A percentile compares a stretch with the other conserved stretches of the same genome.
These are phyloP conservation scores for Russula vinacea DNA, from an alignment of 768 basidiomycete genomes.

Conservation along the genomic window DNA sequence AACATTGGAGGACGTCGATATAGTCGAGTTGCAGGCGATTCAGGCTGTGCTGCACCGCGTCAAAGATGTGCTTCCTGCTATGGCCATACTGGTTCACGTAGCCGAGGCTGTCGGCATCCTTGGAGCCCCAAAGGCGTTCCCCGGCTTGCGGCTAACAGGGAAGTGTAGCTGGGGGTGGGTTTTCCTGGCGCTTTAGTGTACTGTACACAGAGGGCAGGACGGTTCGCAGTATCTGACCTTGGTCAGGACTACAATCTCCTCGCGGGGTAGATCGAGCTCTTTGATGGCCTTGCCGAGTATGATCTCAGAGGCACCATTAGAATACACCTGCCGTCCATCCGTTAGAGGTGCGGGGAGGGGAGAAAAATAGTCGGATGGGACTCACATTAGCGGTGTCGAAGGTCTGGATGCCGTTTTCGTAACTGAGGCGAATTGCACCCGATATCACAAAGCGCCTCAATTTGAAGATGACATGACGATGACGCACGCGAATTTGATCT, in stretches of 20 bases:
- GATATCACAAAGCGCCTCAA: background rate
- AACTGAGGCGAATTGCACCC: constrained; percentile 32
- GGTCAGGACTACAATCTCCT: constrained; percentile 51
- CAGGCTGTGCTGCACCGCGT: constrained; percentile 53
- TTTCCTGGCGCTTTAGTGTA: background rate
- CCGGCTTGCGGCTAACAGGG: background rate
- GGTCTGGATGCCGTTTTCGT: constrained; percentile 43
- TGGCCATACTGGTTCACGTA: constrained; percentile 41
- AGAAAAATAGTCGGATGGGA: background rate
- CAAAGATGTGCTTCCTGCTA: constrained; percentile 56
- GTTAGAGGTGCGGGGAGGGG: background rate
- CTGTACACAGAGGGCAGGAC: background rate
- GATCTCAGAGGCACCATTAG: constrained; percentile 43
- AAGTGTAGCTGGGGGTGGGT: constrained; percentile 11
- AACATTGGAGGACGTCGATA: constrained; percentile 67
- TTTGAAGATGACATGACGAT: background rate
- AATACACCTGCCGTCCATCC: constrained; percentile 35
- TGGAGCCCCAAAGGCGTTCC: constrained; percentile 13
- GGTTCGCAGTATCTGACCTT: constrained; percentile 36
- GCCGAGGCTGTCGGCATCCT: constrained; percentile 32
- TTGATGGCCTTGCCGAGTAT: constrained; percentile 51
- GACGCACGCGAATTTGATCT: constrained; percentile 45
- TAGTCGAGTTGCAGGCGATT: constrained; percentile 68
- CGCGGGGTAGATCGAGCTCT: constrained; percentile 44
- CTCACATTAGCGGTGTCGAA: constrained; percentile 41